These are phyloP conservation scores for Citrus inodora DNA, from an alignment of 345 rosid species.

Conservation along the genomic window DNA sequence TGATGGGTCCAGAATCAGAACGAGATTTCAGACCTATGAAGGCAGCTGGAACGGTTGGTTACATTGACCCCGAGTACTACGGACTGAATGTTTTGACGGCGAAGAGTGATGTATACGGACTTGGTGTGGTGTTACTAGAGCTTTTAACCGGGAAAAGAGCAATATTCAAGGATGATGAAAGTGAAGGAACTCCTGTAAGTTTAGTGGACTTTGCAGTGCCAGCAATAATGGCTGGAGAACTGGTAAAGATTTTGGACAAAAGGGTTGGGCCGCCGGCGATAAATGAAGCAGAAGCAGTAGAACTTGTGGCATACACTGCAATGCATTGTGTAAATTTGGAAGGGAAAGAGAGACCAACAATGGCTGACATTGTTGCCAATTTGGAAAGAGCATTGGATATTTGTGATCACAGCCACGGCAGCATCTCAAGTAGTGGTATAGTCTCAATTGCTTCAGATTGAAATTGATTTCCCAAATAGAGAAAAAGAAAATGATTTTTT, in stretches of 20 bases:
- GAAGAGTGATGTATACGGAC: slow-evolving; percentile 86
- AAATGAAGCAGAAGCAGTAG: slow-evolving; percentile 78
- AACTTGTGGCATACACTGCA: slow-evolving; percentile 73
- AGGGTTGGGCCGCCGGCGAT: slow-evolving; percentile 55
- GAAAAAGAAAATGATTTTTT: not conserved
- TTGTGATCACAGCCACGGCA: slow-evolving; percentile 70
- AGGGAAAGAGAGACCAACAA: slow-evolving; percentile 68
- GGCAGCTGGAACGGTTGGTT: slow-evolving; percentile 89
- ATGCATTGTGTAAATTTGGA: slow-evolving; percentile 73
- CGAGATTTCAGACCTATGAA: slow-evolving; percentile 44
- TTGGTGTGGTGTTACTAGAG: slow-evolving; percentile 81
- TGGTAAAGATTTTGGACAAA: slow-evolving; percentile 50
- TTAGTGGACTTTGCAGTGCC: slow-evolving; percentile 73
- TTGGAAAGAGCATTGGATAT: slow-evolving; percentile 67
- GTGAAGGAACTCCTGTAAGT: slow-evolving; percentile 43
- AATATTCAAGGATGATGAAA: slow-evolving; percentile 47
- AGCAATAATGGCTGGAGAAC: slow-evolving; percentile 38
- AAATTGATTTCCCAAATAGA: slow-evolving; percentile 10
- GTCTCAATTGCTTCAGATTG: slow-evolving; percentile 53
- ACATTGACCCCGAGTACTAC: slow-evolving; percentile 91
- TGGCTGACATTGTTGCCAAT: slow-evolving; percentile 55
- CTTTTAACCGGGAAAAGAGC: slow-evolving; percentile 76
- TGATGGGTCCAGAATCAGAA: slow-evolving; percentile 61
- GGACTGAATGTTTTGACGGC: slow-evolving; percentile 74
- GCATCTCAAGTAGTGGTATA: slow-evolving; percentile 56